phyloP scores from a whole-genome alignment of 2,329 filamentous ascomycete species.

The Aspergillus calidoustus region DNA sequence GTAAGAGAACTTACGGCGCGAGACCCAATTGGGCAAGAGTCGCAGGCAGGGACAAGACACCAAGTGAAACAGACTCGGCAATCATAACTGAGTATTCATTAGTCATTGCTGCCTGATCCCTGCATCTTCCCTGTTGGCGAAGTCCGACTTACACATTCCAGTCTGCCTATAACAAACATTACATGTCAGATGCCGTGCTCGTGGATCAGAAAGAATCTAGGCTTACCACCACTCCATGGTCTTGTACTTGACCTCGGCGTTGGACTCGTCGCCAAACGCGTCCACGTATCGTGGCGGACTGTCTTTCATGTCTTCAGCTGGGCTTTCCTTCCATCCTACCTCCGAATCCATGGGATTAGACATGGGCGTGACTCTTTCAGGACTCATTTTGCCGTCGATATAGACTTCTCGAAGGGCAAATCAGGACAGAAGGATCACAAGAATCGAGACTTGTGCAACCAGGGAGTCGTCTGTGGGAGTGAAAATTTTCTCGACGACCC shows the following conservation, averaged over 20 bases:
- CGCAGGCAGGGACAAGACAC: constrained; percentile 58
- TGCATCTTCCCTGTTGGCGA: not conserved
- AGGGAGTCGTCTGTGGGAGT: not conserved
- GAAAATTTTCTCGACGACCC: not conserved
- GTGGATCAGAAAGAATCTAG: not conserved
- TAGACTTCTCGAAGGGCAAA: not conserved
- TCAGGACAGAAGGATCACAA: not conserved
- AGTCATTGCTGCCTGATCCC: not conserved
- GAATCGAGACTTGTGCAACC: not conserved
- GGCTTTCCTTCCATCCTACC: not conserved
- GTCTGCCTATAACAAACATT: constrained; percentile 35
- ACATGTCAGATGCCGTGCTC: not conserved
- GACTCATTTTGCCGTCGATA: not conserved
- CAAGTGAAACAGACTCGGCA: constrained; percentile 60
- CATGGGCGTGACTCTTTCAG: not conserved
- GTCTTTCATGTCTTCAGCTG: not conserved
- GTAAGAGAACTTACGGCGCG: constrained; percentile 44
- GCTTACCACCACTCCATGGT: constrained; percentile 50
- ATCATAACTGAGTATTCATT: constrained; percentile 51
- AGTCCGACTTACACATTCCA: constrained; percentile 38
- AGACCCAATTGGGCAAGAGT: constrained; percentile 57
- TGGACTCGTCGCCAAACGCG: constrained; percentile 39
- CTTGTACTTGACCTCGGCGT: constrained; percentile 52
- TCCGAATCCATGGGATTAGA: not conserved
- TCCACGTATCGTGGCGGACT: not conserved